Evolutionary conservation across 2,329 filamentous ascomycete species (phyloP).

Genomic region (Alternaria sp.): DNA sequence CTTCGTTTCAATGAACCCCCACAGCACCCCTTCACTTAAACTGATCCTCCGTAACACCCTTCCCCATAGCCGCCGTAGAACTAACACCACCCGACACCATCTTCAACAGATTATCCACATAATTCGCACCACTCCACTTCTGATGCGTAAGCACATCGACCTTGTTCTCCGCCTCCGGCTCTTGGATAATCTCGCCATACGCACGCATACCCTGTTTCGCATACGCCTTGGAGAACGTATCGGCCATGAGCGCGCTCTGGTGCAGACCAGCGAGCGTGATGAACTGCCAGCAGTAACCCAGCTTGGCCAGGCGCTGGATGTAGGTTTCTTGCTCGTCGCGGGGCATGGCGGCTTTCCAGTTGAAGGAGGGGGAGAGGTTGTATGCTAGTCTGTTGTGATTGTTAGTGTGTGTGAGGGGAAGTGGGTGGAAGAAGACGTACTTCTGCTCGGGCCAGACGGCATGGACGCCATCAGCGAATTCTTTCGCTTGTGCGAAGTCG

Average conservation of each 20-base stretch:
- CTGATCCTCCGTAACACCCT: slow-evolving; percentile 97
- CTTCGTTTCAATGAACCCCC: too few relatives aligned
- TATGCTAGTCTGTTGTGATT: slow-evolving; percentile 76
- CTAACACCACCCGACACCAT: slow-evolving; percentile 95
- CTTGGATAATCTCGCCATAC: slow-evolving; percentile 96
- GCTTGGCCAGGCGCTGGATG: slow-evolving; percentile 81
- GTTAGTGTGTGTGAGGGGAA: neutral
- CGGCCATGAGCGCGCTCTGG: slow-evolving; percentile 89
- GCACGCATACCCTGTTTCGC: slow-evolving; percentile 87
- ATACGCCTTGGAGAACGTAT: slow-evolving; percentile 86
- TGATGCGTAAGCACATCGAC: slow-evolving; percentile 98
- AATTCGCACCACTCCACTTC: slow-evolving; percentile 96
- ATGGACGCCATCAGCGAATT: slow-evolving; percentile 93
- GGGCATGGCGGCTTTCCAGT: slow-evolving; percentile 98
- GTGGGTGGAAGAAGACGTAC: slow-evolving; percentile 58
- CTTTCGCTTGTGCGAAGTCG: slow-evolving; percentile 86
- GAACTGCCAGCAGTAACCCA: slow-evolving; percentile 99
- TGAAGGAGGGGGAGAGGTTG: slow-evolving; percentile 98
- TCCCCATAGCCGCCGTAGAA: slow-evolving; percentile 94
- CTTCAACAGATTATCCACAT: slow-evolving; percentile 92
- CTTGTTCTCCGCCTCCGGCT: slow-evolving; percentile 90
- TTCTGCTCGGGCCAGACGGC: slow-evolving; percentile 96
- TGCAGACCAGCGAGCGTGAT: slow-evolving; percentile 98
- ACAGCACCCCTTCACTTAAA: too few relatives aligned
- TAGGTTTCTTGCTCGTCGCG: slow-evolving; percentile 94